Evolutionary conservation across 345 rosid species (phyloP).

Genomic region (Eucalyptus sp.): DNA sequence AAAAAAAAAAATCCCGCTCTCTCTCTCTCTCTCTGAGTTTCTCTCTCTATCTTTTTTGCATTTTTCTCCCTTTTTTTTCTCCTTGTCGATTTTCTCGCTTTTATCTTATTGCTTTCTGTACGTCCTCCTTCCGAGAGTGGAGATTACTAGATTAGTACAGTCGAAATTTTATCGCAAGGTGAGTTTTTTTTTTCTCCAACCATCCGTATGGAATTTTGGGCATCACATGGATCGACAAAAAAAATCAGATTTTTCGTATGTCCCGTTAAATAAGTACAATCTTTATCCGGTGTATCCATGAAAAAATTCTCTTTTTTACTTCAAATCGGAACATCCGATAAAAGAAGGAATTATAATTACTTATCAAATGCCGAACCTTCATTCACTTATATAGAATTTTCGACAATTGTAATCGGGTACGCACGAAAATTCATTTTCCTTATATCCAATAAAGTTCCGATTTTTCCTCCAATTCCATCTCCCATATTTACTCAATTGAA

Average conservation of each 20-base stretch:
- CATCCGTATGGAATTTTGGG: neutral
- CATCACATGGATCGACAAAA: neutral
- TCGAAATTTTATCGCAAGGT: neutral
- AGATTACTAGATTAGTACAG: neutral
- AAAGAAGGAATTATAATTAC: neutral
- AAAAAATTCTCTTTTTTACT: neutral
- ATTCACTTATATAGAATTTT: fast-evolving
- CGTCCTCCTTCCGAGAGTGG: neutral
- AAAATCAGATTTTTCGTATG: neutral
- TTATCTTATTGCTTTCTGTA: neutral
- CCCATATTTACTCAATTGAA: neutral
- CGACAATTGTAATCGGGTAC: neutral
- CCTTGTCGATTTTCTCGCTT: neutral
- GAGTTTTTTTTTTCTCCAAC: neutral
- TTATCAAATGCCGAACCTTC: neutral
- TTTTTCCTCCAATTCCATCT: neutral
- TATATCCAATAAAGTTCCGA: neutral
- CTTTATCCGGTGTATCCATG: too few species aligned
- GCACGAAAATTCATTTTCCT: too few species aligned
- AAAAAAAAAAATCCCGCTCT: too few species aligned
- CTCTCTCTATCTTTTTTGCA: neutral
- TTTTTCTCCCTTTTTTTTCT: neutral
- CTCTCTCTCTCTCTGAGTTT: neutral
- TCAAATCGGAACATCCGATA: too few species aligned
- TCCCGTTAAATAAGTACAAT: neutral